Conservation (phyloP, 495 filamentous ascomycete genomes). For the Xylaria longipes region DNA sequence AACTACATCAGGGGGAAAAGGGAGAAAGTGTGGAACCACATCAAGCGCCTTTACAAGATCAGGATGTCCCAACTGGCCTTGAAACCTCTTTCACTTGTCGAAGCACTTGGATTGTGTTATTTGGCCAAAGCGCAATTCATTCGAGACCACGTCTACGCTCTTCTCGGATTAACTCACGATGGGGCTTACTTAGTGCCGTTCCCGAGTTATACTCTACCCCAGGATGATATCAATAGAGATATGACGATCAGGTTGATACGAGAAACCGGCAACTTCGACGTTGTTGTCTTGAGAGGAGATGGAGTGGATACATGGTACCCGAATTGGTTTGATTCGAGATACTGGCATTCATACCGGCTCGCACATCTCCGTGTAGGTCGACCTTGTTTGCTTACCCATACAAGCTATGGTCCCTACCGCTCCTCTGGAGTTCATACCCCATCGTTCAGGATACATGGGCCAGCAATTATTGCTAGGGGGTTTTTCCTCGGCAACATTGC, state of each 20-base stretch:
- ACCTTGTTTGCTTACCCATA: slow-evolving; percentile 10
- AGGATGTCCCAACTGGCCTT: slow-evolving; percentile 10
- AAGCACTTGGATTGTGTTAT: slow-evolving; percentile 17
- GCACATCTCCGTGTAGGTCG: slow-evolving; percentile 1
- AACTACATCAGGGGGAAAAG: slow-evolving; percentile 11
- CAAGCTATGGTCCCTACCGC: slow-evolving; percentile 17
- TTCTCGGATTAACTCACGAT: slow-evolving; percentile 22
- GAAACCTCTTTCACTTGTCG: slow-evolving; percentile 22
- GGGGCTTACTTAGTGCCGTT: slow-evolving; percentile 19
- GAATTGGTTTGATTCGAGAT: slow-evolving; percentile 20
- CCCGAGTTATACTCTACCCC: slow-evolving; percentile 16
- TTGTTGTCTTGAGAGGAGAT: slow-evolving; percentile 9
- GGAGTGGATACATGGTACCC: slow-evolving; percentile 19
- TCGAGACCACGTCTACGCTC: slow-evolving; percentile 18
- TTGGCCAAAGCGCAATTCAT: slow-evolving; percentile 15
- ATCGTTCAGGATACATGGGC: background rate
- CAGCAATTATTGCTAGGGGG: background rate
- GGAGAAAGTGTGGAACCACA: slow-evolving; percentile 15
- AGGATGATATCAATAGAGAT: slow-evolving; percentile 17
- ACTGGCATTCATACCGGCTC: slow-evolving; percentile 10
- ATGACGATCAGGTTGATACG: slow-evolving; percentile 22
- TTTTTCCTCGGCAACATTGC: slow-evolving; percentile 20
- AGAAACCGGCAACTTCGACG: slow-evolving; percentile 18
- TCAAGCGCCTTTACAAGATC: slow-evolving; percentile 14
- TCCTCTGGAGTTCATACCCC: slow-evolving; percentile 17